These are phyloP conservation scores for Crithidia fasciculata DNA, from an alignment of 208 protist genomes.

Conservation along the genomic window DNA sequence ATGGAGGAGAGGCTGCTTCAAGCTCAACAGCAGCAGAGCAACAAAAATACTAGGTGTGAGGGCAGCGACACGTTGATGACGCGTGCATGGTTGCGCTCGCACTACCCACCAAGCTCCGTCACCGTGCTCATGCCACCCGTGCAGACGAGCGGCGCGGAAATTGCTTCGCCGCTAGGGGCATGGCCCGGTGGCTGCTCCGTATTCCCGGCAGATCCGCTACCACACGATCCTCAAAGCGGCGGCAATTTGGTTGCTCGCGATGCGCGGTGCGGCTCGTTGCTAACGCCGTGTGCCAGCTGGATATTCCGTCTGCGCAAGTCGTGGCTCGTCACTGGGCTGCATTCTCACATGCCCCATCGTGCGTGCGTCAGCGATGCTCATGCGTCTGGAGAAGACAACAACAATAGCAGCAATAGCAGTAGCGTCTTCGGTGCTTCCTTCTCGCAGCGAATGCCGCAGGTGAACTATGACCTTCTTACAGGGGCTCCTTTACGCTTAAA, in stretches of 20 bases:
- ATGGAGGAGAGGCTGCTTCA: conserved; percentile 15
- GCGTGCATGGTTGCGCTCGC: conserved; percentile 10
- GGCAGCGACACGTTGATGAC: not conserved
- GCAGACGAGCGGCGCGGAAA: no score
- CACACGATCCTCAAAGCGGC: not conserved
- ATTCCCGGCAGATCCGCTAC: not conserved
- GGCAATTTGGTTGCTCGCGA: not conserved
- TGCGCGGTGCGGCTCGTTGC: not conserved
- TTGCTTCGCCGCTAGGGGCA: no score
- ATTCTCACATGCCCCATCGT: not conserved
- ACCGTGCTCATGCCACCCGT: no score
- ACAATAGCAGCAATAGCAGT: not conserved
- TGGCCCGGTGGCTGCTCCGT: no score
- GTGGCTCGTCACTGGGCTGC: conserved; percentile 24
- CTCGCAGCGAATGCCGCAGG: not conserved
- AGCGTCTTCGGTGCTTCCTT: not conserved
- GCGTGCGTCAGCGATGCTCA: not conserved
- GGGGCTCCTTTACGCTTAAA: conserved; percentile 8
- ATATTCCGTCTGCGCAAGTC: conserved; percentile 25
- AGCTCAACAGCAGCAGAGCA: not conserved
- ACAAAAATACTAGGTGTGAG: no score
- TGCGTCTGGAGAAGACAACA: not conserved
- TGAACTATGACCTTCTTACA: conserved; percentile 24
- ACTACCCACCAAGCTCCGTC: no score
- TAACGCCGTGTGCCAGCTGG: conserved; percentile 6